A percentile compares a stretch with the other conserved stretches of the same genome.
Conservation (phyloP, 2,329 filamentous ascomycete species). For the Trichothecium roseum region DNA sequence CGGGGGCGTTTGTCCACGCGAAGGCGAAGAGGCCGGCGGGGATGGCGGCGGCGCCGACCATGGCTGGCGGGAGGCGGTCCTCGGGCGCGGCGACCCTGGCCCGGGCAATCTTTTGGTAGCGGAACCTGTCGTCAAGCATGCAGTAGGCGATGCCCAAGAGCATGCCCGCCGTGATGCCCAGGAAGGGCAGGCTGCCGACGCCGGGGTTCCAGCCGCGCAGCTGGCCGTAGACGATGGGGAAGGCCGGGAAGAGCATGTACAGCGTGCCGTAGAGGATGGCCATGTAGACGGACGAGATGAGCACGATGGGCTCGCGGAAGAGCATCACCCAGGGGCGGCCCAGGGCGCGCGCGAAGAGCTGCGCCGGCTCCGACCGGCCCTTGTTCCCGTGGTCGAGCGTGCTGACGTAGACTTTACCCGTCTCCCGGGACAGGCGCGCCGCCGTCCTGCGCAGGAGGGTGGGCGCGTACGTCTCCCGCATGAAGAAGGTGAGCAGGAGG, state of each 20-base stretch:
- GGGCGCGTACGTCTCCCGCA: slow-evolving; percentile 45
- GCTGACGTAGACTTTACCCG: slow-evolving; percentile 36
- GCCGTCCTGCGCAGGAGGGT: slow-evolving; percentile 37
- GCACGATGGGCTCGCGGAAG: slow-evolving; percentile 51
- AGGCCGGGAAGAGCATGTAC: slow-evolving; percentile 36
- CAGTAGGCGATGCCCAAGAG: slow-evolving; percentile 37
- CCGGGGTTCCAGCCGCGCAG: slow-evolving; percentile 39
- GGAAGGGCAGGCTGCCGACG: slow-evolving; percentile 43
- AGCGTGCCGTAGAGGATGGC: slow-evolving; percentile 38
- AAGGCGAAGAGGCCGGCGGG: slow-evolving; percentile 50
- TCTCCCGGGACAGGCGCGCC: slow-evolving; percentile 30
- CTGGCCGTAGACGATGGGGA: slow-evolving; percentile 45
- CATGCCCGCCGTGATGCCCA: slow-evolving; percentile 51
- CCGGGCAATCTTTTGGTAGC: slow-evolving; percentile 3
- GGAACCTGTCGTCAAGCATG: slow-evolving; percentile 9
- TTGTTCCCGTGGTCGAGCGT: slow-evolving; percentile 25
- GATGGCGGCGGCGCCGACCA: slow-evolving; percentile 42
- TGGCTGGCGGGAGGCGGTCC: slow-evolving; percentile 41
- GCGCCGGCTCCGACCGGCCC: slow-evolving; percentile 25
- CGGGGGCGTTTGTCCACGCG: slow-evolving; percentile 44
- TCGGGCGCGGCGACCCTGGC: slow-evolving; percentile 48
- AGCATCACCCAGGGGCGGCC: slow-evolving; percentile 49
- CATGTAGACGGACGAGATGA: slow-evolving; percentile 48
- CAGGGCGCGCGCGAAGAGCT: slow-evolving; percentile 27
- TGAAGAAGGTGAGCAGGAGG: slow-evolving; percentile 30